Conservation (phyloP, 495 filamentous ascomycete species). For the Jackrogersella minutella region DNA sequence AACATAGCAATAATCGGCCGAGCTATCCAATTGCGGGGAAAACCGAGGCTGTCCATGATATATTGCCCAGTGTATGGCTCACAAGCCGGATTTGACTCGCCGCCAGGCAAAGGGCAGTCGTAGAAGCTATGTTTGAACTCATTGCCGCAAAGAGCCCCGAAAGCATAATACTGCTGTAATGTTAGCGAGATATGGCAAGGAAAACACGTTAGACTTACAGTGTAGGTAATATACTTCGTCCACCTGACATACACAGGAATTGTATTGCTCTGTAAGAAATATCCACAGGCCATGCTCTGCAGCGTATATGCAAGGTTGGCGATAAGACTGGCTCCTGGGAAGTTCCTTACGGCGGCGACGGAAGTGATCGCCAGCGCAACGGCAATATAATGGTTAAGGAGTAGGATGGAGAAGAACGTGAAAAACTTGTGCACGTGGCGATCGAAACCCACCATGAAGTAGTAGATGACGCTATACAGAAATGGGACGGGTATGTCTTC, state of each 20-base stretch:
- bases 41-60: slow-evolving; percentile 69
- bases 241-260: slow-evolving; percentile 78
- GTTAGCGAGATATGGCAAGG: background rate
- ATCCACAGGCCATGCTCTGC: slow-evolving; percentile 75
- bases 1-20: slow-evolving; percentile 68
- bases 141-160: slow-evolving; percentile 71
- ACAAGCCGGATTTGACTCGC: slow-evolving; percentile 67
- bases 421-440: slow-evolving; percentile 67
- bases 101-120: slow-evolving; percentile 66
- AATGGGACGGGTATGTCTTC: slow-evolving; percentile 76
- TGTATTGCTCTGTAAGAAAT: slow-evolving; percentile 73
- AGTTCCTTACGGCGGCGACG: slow-evolving; percentile 66
- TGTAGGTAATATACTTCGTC: slow-evolving; percentile 69
- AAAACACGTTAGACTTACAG: slow-evolving; percentile 44
- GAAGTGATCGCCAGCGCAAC: slow-evolving; percentile 68
- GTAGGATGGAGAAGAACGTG: slow-evolving; percentile 68
- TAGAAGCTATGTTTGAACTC: slow-evolving; percentile 75
- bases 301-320: slow-evolving; percentile 75
- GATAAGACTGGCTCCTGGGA: slow-evolving; percentile 64
- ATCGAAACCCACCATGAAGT: slow-evolving; percentile 79
- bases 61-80: slow-evolving; percentile 71
- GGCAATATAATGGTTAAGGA: slow-evolving; percentile 72
- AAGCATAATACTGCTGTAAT: slow-evolving; percentile 65
- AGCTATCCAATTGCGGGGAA: slow-evolving; percentile 68
- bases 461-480: slow-evolving; percentile 71